Conservation (phyloP, 345 rosid genomes). For the Pistacia integerrima region DNA sequence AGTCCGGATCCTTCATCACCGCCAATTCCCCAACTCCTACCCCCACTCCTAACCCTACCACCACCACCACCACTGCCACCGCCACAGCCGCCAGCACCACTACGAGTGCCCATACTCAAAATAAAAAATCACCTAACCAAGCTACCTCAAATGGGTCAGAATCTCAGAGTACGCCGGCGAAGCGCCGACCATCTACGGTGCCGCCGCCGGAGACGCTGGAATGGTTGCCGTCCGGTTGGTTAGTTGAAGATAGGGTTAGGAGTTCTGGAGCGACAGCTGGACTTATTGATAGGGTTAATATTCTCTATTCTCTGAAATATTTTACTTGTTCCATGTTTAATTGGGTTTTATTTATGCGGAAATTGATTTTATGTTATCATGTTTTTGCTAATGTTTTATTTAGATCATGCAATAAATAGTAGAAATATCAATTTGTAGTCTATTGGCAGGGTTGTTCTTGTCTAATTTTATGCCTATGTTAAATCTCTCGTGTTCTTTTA, state of each 20-base stretch:
- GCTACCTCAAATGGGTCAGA: constrained; percentile 25
- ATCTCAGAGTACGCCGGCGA: constrained; percentile 23
- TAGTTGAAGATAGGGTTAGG: constrained; percentile 70
- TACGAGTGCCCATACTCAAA: constrained; percentile 23
- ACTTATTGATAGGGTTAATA: constrained; percentile 60
- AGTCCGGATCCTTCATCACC: constrained; percentile 45
- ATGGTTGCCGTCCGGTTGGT: constrained; percentile 81
- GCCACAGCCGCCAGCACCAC: constrained; percentile 6
- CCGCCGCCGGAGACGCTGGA: constrained; percentile 24
- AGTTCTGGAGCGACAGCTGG: constrained; percentile 81
- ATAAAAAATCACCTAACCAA: neutral
- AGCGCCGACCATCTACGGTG: constrained; percentile 20
- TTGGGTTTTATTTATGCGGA: neutral
- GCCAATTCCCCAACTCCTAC: constrained; percentile 9
- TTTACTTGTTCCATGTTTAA: neutral
- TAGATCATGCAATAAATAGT: no score
- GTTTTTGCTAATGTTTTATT: neutral
- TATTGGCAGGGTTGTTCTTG: neutral
- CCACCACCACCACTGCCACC: neutral
- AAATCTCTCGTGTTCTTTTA: neutral
- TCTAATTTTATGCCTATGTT: neutral
- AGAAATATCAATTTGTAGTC: no score
- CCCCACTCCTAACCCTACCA: neutral
- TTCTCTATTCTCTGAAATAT: constrained; percentile 8
- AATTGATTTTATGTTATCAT: neutral